phyloP scores from a whole-genome alignment of 306 rosid genomes.

The Corylus heterophylla region DNA sequence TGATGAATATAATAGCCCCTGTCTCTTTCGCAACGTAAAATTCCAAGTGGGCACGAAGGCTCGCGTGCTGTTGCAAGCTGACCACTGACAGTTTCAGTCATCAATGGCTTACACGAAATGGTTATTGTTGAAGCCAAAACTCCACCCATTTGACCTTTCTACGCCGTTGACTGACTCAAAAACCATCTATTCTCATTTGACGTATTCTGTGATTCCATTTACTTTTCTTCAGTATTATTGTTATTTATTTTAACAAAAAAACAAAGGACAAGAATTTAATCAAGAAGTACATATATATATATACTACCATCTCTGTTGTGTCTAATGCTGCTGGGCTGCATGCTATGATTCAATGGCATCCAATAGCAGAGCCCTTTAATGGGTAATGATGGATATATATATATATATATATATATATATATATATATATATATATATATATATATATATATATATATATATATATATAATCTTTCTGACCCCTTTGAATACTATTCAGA shows the following conservation, averaged over 20 bases:
- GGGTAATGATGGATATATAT: background rate
- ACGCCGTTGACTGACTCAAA: background rate
- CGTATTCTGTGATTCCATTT: background rate
- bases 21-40: background rate
- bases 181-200: background rate
- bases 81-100: conserved; percentile 5
- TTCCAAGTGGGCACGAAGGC: background rate
- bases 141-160: background rate
- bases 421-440: background rate
- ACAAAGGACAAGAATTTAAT: background rate
- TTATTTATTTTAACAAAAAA: background rate
- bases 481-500: background rate
- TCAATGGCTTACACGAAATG: background rate
- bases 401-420: no score
- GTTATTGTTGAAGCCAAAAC: background rate
- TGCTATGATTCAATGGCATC: background rate
- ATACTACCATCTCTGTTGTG: background rate
- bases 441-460: background rate
- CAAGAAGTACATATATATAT: background rate
- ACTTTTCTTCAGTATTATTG: background rate
- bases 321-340: background rate
- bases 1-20: background rate
- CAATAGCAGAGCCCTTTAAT: background rate
- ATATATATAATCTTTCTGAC: background rate
- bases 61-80: conserved; percentile 10